phyloP scores from a whole-genome alignment of 164 flowering plant genomes.

The Annona squamosa region DNA sequence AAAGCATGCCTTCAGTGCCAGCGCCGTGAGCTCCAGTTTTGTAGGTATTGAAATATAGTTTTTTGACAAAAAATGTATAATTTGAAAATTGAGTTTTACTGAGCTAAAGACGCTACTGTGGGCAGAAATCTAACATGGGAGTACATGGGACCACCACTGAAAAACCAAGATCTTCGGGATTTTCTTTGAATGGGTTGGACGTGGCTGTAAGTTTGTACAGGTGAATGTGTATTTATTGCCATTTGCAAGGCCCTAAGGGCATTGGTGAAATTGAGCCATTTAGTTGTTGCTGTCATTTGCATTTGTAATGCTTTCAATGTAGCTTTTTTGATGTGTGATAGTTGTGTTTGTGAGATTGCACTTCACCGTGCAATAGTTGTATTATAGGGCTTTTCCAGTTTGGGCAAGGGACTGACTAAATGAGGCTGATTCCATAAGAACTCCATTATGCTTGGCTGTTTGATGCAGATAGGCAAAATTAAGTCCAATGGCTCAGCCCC shows the following conservation, averaged over 20 bases:
- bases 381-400: not conserved
- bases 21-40: conserved; percentile 35
- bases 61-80: conserved; percentile 24
- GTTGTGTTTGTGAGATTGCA: not conserved
- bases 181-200: not conserved
- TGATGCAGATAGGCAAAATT: no score
- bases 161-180: not conserved
- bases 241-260: not conserved
- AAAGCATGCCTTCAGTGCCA: not conserved
- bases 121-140: not conserved
- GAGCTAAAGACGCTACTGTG: not conserved
- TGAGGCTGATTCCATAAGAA: not conserved
- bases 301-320: not conserved
- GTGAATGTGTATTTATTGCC: conserved; percentile 1
- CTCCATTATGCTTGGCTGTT: no score
- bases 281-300: not conserved
- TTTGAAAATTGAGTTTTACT: not conserved
- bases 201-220: conserved; percentile 10
- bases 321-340: not conserved
- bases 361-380: not conserved
- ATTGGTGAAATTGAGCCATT: not conserved
- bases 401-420: not conserved
- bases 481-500: no score
- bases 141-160: not conserved
- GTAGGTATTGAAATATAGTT: conserved; percentile 23